Percentiles rank a stretch among this genome's conserved stretches.
Evolutionary conservation across 1,284 basidiomycete genomes (phyloP).

Genomic region (Cystobasidium slooffiae): DNA sequence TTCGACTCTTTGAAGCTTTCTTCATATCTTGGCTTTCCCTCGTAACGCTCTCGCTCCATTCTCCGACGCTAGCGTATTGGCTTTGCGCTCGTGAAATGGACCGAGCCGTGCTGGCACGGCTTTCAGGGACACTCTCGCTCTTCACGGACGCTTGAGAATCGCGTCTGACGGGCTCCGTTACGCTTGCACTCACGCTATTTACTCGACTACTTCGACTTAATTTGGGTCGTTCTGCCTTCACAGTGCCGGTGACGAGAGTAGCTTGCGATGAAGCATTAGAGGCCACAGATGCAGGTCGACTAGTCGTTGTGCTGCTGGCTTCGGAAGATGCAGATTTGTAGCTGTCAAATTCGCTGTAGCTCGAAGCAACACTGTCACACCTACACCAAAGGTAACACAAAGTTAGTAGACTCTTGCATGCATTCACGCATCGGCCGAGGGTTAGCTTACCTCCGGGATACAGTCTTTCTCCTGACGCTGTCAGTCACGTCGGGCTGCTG

Average conservation of each 20-base stretch:
- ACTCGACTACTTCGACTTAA: slow-evolving; percentile 6
- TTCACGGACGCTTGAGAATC: background rate
- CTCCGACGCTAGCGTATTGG: slow-evolving; percentile 25
- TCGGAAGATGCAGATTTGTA: slow-evolving; percentile 25
- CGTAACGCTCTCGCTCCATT: slow-evolving; percentile 32
- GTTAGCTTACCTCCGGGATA: background rate
- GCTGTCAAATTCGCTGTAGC: slow-evolving; percentile 35
- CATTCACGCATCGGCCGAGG: background rate
- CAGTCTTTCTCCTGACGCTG: background rate
- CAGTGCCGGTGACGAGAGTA: slow-evolving; percentile 25
- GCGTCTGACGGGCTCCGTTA: background rate
- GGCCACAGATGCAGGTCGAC: background rate
- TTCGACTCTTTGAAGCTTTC: background rate
- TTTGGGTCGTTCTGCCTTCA: slow-evolving; percentile 22
- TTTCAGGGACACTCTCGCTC: background rate
- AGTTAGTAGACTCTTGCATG: background rate
- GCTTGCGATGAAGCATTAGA: background rate
- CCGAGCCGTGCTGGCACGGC: background rate
- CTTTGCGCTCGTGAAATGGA: slow-evolving; percentile 12
- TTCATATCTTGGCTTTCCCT: background rate
- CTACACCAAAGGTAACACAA: background rate
- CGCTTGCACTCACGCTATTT: slow-evolving; percentile 1
- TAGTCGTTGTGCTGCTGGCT: background rate
- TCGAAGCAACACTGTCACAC: slow-evolving; percentile 23
- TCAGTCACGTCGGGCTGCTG: background rate